Evolutionary conservation across 345 rosid genomes (phyloP).

Genomic region (Anastatica hierochuntica): DNA sequence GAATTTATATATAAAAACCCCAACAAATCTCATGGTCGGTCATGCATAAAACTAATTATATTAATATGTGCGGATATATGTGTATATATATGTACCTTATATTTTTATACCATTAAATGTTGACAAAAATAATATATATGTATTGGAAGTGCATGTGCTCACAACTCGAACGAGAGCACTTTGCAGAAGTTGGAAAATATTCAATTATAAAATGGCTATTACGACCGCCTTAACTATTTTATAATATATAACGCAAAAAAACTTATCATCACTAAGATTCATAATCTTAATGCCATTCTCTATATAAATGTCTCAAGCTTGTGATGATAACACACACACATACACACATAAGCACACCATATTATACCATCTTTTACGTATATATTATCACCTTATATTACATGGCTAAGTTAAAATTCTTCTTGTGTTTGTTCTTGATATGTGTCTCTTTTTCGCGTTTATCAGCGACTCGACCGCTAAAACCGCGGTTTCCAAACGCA

Average conservation of each 20-base stretch:
- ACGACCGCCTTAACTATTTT: constrained; percentile 18
- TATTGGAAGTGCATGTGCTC: constrained; percentile 2
- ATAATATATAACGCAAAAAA: background rate
- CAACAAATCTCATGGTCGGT: too few species aligned
- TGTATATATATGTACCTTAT: background rate
- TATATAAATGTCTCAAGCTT: constrained; percentile 17
- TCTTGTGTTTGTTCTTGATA: constrained; percentile 25
- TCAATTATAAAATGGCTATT: background rate
- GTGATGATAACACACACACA: background rate
- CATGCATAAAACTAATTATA: too few species aligned
- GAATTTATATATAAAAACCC: too few species aligned
- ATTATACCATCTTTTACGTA: background rate
- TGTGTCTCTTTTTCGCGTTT: constrained; percentile 23
- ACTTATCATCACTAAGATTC: background rate
- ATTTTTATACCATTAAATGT: background rate
- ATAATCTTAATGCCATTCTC: constrained; percentile 17
- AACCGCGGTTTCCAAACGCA: background rate
- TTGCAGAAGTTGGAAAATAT: background rate
- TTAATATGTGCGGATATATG: background rate
- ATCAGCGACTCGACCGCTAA: constrained; percentile 26
- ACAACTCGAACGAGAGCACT: constrained; percentile 14
- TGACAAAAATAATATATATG: constrained; percentile 2
- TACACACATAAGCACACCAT: too few species aligned
- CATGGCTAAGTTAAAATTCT: constrained; percentile 19
- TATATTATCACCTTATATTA: background rate